Conservation (phyloP, 306 rosid species). For the Inga laurina region DNA sequence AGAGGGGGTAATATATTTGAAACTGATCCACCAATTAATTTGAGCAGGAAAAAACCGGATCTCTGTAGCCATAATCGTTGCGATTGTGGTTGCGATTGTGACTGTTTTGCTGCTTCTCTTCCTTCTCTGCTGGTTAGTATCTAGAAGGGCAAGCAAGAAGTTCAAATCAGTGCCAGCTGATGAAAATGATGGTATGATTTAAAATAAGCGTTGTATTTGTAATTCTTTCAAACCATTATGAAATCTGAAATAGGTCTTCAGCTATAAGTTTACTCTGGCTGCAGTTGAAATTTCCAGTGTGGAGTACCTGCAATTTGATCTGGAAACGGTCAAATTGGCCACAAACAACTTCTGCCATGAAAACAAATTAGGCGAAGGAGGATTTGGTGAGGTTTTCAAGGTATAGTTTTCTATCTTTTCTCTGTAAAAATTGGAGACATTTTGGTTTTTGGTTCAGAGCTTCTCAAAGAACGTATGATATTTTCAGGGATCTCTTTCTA, state of each 20-base stretch:
- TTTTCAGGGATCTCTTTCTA: slow-evolving; percentile 41
- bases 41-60: slow-evolving; percentile 30
- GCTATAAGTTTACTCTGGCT: not conserved
- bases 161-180: not conserved
- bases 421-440: not conserved
- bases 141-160: slow-evolving; percentile 16
- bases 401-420: slow-evolving; percentile 18
- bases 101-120: not conserved
- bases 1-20: not conserved
- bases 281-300: slow-evolving; percentile 31
- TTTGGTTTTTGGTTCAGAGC: not conserved
- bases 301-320: slow-evolving; percentile 51
- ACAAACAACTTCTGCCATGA: slow-evolving; percentile 46
- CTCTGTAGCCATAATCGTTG: slow-evolving; percentile 4
- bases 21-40: not conserved
- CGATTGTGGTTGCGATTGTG: slow-evolving; percentile 35
- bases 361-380: slow-evolving; percentile 55
- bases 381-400: slow-evolving; percentile 62
- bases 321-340: slow-evolving; percentile 36
- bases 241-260: not conserved
- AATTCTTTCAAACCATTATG: not conserved
- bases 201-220: not conserved
- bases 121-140: slow-evolving; percentile 11
- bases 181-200: slow-evolving; percentile 28
- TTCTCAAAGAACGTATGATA: not conserved